Conservation (phyloP, 805 yeast genomes). For the Wickerhamiella alocasiicola region DNA sequence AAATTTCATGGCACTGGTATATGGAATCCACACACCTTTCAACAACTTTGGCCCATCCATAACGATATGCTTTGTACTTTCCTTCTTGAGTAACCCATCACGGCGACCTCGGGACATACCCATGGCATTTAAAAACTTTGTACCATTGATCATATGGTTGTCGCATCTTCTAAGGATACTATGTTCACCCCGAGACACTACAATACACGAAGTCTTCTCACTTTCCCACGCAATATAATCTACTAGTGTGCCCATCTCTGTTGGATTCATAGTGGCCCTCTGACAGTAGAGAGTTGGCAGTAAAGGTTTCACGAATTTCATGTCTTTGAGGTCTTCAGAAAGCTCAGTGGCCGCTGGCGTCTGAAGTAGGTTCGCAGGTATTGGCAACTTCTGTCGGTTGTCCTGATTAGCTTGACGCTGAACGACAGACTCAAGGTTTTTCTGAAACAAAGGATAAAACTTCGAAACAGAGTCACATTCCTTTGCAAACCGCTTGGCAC, state of each 20-base stretch:
- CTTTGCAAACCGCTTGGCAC: constrained; percentile 19
- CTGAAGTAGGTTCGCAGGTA: too few relatives aligned
- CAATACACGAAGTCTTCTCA: constrained; percentile 19
- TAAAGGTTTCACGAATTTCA: too few relatives aligned
- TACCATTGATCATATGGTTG: constrained; percentile 24
- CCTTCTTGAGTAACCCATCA: constrained; percentile 22
- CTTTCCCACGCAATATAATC: constrained; percentile 19
- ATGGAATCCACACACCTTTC: constrained; percentile 24
- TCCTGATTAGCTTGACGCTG: constrained; percentile 27
- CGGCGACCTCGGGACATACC: constrained; percentile 20
- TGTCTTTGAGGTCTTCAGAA: too few relatives aligned
- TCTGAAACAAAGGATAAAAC: constrained; percentile 19
- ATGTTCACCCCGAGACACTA: constrained; percentile 13
- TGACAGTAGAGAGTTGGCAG: not conserved
- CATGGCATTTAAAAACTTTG: constrained; percentile 20
- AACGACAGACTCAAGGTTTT: constrained; percentile 21
- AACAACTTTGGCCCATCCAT: constrained; percentile 19
- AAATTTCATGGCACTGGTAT: constrained; percentile 20
- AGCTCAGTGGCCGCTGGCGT: too few relatives aligned
- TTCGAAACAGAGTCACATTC: constrained; percentile 14
- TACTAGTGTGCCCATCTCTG: not conserved
- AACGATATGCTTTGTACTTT: constrained; percentile 18
- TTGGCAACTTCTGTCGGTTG: constrained; percentile 27
- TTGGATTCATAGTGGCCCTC: not conserved
- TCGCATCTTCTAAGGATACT: constrained; percentile 20